Evolutionary conservation across 2,329 filamentous ascomycete species (phyloP).

Genomic region (Sporothrix schenckii): DNA sequence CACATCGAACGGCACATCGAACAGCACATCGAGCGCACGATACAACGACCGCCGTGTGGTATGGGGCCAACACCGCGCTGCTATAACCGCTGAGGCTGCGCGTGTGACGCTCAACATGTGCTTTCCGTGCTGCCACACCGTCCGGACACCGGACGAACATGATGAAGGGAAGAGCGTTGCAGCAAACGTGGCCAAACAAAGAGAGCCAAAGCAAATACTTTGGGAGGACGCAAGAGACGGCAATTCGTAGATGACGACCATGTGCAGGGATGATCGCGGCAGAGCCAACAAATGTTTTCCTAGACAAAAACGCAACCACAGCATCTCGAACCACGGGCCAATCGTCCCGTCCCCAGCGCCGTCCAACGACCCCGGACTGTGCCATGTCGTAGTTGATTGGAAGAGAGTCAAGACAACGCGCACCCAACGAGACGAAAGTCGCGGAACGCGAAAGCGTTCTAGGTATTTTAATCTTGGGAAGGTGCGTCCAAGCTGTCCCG

Average conservation of each 20-base stretch:
- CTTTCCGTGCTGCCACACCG: slow-evolving; percentile 21
- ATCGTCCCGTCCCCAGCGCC: neutral
- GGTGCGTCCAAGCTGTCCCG: neutral
- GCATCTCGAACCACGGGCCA: slow-evolving; percentile 29
- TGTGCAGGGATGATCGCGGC: slow-evolving; percentile 12
- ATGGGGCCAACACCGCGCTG: neutral
- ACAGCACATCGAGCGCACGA: neutral
- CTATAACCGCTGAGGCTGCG: neutral
- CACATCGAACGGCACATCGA: neutral
- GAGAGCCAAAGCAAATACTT: neutral
- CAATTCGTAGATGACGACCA: neutral
- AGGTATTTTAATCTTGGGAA: neutral
- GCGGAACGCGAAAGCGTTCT: neutral
- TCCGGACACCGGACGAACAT: slow-evolving; percentile 28
- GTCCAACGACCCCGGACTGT: neutral
- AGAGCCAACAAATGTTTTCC: slow-evolving; percentile 1
- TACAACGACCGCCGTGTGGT: neutral
- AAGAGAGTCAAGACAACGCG: neutral
- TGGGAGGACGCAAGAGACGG: neutral
- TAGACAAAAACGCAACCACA: slow-evolving; percentile 28
- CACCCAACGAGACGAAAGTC: neutral
- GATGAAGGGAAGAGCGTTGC: neutral
- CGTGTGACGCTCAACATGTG: slow-evolving; percentile 23
- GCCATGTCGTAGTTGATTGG: neutral
- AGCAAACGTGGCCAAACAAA: too few species aligned